These are phyloP conservation scores for Aspergillus uvarum DNA, from an alignment of 2,329 filamentous ascomycete genomes.

Conservation along the genomic window DNA sequence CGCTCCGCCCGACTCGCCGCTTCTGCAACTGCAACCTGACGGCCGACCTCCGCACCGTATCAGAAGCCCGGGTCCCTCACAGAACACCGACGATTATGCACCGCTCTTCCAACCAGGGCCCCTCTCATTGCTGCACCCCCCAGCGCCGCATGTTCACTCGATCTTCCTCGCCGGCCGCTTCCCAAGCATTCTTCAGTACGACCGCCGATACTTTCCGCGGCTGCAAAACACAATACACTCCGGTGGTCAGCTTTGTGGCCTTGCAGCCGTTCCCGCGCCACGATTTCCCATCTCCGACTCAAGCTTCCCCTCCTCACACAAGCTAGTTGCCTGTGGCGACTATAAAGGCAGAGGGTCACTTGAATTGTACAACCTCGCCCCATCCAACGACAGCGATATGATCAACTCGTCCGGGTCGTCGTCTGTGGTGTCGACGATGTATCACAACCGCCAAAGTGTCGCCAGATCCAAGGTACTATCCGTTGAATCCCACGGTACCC, in stretches of 20 bases:
- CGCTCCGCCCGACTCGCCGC: constrained; percentile 32
- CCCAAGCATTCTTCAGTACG: constrained; percentile 83
- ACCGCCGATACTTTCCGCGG: constrained; percentile 78
- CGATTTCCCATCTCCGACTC: constrained; percentile 47
- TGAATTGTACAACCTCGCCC: constrained; percentile 66
- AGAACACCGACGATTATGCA: constrained; percentile 56
- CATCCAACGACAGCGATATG: constrained; percentile 28
- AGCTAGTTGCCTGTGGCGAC: constrained; percentile 78
- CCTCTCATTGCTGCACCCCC: constrained; percentile 77
- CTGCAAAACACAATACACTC: constrained; percentile 79
- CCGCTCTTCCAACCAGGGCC: constrained; percentile 77
- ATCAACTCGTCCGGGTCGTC: constrained; percentile 26
- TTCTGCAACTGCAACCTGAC: constrained; percentile 34
- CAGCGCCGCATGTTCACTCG: constrained; percentile 64
- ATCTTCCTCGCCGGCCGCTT: constrained; percentile 90
- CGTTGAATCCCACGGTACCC: constrained; percentile 75
- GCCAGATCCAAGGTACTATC: constrained; percentile 78
- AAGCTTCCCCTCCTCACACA: constrained; percentile 56
- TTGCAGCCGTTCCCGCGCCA: constrained; percentile 63
- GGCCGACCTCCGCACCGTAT: constrained; percentile 39
- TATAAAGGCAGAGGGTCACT: constrained; percentile 90
- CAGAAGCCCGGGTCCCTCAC: constrained; percentile 35
- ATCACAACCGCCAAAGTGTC: constrained; percentile 81
- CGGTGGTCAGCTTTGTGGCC: constrained; percentile 72
- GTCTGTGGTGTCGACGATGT: constrained; percentile 36